phyloP scores from a whole-genome alignment of 352 stramenopile genomes.

The Phytophthora podocarpi region DNA sequence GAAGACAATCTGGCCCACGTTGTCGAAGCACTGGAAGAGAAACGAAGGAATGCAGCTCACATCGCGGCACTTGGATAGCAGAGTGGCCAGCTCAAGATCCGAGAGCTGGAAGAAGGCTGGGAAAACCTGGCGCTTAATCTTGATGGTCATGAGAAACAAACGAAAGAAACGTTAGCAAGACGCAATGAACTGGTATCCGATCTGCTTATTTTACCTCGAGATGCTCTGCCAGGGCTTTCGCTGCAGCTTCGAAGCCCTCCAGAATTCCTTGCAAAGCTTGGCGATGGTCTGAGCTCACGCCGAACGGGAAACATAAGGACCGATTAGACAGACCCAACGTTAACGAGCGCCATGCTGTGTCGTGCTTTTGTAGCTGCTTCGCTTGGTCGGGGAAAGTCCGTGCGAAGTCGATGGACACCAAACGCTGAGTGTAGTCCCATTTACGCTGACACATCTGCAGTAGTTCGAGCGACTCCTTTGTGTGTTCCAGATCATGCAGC shows the following conservation, averaged over 20 bases:
- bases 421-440: constrained; percentile 68
- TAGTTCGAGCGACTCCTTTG: constrained; percentile 59
- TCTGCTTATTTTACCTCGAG: too few species aligned
- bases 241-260: constrained; percentile 59
- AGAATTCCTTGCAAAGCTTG: constrained; percentile 45
- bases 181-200: too few species aligned
- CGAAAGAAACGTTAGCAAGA: too few species aligned
- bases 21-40: constrained; percentile 73
- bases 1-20: constrained; percentile 65
- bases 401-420: constrained; percentile 67
- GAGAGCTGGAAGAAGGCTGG: constrained; percentile 70
- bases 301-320: constrained; percentile 59
- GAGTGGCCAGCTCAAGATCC: constrained; percentile 56
- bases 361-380: constrained; percentile 59
- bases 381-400: constrained; percentile 64
- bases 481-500: constrained; percentile 47
- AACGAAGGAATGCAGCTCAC: constrained; percentile 57
- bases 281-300: constrained; percentile 51
- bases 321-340: constrained; percentile 54
- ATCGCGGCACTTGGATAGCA: constrained; percentile 57
- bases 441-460: constrained; percentile 65
- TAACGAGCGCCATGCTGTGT: constrained; percentile 54
- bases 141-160: too few species aligned
- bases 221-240: constrained; percentile 56
- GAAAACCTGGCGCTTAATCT: constrained; percentile 67